Base-by-base conservation (phyloP, 192 early-diverging fungal genomes). In the Chytriomyces sp. region DNA sequence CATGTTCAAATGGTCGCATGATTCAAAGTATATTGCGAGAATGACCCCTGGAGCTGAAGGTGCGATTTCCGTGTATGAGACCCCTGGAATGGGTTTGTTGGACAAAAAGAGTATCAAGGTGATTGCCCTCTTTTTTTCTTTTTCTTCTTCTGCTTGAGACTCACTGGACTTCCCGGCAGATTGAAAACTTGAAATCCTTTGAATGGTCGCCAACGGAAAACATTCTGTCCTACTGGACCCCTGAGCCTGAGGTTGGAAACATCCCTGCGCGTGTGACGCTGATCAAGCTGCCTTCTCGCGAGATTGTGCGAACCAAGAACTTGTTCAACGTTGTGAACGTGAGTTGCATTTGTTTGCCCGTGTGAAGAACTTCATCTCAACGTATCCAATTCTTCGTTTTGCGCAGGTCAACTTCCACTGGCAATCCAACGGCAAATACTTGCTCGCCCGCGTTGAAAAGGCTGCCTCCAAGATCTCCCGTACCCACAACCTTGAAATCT, bases 231-330 rank as follows among this genome's bases (percentile, higher is more conserved):
- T 99, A 94, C 88, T 99, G 97, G 97, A 97, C 94, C 47, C 97
- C 97, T 46, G 86, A 87, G 64, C 77, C 65, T 20, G 95, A 97
- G 82, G 86, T 92, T 70, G 96, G 92, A 75, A 88, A 98, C 84
- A 96, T 95, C 81, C 98, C 98, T 45, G 98, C 98, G 4, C 91
- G 97, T 80, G 97, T 98, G n/a, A 96, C 94, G 24, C 77, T 99
- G 45, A 81, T 96, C 74, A 85, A 86, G 49, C 80, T 98, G n/a
- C 97, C 96, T 35, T 82, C 72, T 73, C 92, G 93, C 81, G 91
- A 95, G 65, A 89, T 97, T 68, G 69, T 98, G 50, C 91, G 96
- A 69, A 97, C 95, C 64, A 99, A 98, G 91, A 98, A 98, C 85
- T 89, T 99, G 89, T 96, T 98, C 87, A 96, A 91, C 84, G 96